Evolutionary conservation across 2,329 filamentous ascomycete species (phyloP).

Genomic region (Cladosporium velox): DNA sequence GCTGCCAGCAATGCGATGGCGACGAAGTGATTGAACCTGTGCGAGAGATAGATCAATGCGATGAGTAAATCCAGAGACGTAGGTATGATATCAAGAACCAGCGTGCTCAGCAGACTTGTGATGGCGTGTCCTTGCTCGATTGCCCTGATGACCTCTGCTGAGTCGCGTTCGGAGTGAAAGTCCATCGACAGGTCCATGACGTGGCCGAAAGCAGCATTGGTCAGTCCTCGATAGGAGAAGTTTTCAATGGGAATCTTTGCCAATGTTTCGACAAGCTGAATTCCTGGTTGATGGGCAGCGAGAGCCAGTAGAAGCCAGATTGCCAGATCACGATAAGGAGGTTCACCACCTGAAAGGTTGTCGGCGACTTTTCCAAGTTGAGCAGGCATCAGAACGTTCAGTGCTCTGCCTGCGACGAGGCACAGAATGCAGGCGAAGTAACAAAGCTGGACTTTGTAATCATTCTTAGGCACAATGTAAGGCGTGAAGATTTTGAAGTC

Average conservation of each 20-base stretch:
- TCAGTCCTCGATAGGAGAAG: constrained; percentile 59
- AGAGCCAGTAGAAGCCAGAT: constrained; percentile 54
- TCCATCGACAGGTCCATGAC: constrained; percentile 70
- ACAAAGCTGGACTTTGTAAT: constrained; percentile 66
- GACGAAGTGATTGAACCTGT: constrained; percentile 65
- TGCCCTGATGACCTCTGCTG: constrained; percentile 64
- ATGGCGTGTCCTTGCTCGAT: constrained; percentile 65
- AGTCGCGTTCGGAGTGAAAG: constrained; percentile 67
- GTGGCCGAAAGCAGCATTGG: constrained; percentile 64
- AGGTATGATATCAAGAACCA: constrained; percentile 62
- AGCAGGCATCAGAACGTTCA: constrained; percentile 77
- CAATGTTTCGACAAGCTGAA: constrained; percentile 53
- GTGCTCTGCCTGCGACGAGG: constrained; percentile 67
- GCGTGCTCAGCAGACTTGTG: constrained; percentile 59
- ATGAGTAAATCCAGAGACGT: constrained; percentile 63
- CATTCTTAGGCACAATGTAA: constrained; percentile 74
- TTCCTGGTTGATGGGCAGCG: constrained; percentile 54
- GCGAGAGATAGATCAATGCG: constrained; percentile 62
- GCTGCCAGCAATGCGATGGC: constrained; percentile 51
- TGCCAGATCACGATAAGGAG: constrained; percentile 57
- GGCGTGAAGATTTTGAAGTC: constrained; percentile 74
- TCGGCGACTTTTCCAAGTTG: constrained; percentile 80
- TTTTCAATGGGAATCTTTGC: constrained; percentile 58
- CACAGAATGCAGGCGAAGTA: constrained; percentile 67
- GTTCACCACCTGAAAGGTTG: constrained; percentile 55